These are phyloP conservation scores for Geotrichum candidum DNA, from an alignment of 1,139 yeast species.

Conservation along the genomic window DNA sequence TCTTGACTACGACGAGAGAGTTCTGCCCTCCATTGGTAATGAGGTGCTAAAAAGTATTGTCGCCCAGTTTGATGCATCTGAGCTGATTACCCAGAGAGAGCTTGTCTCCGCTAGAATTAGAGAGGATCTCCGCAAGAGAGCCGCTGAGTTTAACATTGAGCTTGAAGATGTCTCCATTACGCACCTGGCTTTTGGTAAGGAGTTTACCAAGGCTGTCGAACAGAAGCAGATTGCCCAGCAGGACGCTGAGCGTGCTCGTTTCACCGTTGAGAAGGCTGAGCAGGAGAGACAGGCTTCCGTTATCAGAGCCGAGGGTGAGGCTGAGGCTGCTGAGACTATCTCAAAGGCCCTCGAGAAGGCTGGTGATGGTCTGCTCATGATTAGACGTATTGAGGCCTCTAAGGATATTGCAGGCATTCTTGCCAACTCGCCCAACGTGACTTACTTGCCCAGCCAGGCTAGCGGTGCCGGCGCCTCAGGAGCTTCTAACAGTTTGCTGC, in stretches of 20 bases:
- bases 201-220: slow-evolving; percentile 97
- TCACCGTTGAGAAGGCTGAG: slow-evolving; percentile 91
- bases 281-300: slow-evolving; percentile 94
- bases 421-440: slow-evolving; percentile 76
- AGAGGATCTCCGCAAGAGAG: slow-evolving; percentile 78
- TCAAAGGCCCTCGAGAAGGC: slow-evolving; percentile 90
- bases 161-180: slow-evolving; percentile 97
- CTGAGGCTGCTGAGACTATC: slow-evolving; percentile 94
- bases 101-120: slow-evolving; percentile 86
- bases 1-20: slow-evolving; percentile 93
- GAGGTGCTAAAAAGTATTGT: slow-evolving; percentile 93
- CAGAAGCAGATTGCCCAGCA: slow-evolving; percentile 99
- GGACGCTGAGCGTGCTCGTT: slow-evolving; percentile 96
- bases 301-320: slow-evolving; percentile 98
- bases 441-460: slow-evolving; percentile 67
- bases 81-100: slow-evolving; percentile 94
- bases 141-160: slow-evolving; percentile 80
- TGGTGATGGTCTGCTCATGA: slow-evolving; percentile 91
- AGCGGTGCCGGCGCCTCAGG: not conserved
- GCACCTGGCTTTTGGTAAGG: slow-evolving; percentile 95
- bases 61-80: slow-evolving; percentile 98
- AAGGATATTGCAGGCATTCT: slow-evolving; percentile 89
- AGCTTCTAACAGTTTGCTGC: slow-evolving; percentile 8
- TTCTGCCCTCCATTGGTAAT: slow-evolving; percentile 93
- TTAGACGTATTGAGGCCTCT: slow-evolving; percentile 94